A percentile compares a stretch with the other conserved stretches of the same genome.
Conservation (phyloP, 2,329 filamentous ascomycete genomes). For the Calonectria pseudoturangicola region DNA sequence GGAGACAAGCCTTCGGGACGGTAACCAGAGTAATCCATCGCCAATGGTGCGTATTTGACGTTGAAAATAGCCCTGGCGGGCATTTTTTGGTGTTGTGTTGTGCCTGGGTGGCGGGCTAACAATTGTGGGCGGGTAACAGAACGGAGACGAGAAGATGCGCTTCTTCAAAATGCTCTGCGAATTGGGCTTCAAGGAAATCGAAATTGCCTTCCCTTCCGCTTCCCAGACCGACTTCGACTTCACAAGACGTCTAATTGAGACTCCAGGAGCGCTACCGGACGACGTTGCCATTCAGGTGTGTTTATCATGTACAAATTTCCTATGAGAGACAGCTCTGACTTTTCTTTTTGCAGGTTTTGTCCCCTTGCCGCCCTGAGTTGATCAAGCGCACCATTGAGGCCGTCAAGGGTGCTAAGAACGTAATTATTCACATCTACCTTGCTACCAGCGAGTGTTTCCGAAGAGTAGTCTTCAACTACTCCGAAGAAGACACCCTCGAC, state of each 20-base stretch:
- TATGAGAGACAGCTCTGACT: too few species aligned
- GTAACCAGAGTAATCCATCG: constrained; percentile 82
- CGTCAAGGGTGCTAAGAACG: constrained; percentile 92
- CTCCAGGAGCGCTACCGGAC: constrained; percentile 60
- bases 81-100: constrained; percentile 3
- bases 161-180: constrained; percentile 97
- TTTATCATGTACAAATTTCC: too few species aligned
- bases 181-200: constrained; percentile 97
- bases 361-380: constrained; percentile 92
- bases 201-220: constrained; percentile 95
- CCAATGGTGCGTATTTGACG: background rate
- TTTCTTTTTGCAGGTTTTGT: constrained; percentile 75
- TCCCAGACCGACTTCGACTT: constrained; percentile 98
- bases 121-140: constrained; percentile 70
- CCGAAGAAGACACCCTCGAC: constrained; percentile 86
- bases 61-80: background rate
- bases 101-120: constrained; percentile 31
- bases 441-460: constrained; percentile 98
- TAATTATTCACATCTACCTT: constrained; percentile 95
- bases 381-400: constrained; percentile 94
- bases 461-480: constrained; percentile 90
- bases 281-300: constrained; percentile 86
- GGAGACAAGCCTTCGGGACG: constrained; percentile 88
- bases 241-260: constrained; percentile 80
- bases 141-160: constrained; percentile 93